phyloP scores from a whole-genome alignment of 495 filamentous ascomycete genomes.

The Podospora australis region DNA sequence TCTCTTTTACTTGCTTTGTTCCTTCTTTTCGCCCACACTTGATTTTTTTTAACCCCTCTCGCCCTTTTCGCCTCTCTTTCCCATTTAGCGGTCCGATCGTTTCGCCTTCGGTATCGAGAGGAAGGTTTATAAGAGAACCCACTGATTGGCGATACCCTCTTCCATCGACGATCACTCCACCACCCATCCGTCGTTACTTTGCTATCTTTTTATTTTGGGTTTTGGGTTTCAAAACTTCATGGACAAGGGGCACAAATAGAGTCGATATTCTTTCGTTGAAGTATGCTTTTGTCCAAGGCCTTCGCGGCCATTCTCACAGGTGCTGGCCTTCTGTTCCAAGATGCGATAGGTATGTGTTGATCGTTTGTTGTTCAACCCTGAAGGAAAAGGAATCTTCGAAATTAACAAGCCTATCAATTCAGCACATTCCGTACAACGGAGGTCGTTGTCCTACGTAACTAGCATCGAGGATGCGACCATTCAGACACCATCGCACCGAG shows the following conservation, averaged over 20 bases:
- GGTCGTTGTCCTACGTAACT: conserved; percentile 68
- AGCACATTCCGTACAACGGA: conserved; percentile 69
- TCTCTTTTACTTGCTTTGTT: conserved; percentile 3
- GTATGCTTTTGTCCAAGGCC: conserved; percentile 30
- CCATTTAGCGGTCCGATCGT: conserved; percentile 3
- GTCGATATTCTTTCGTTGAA: conserved; percentile 14
- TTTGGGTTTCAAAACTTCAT: conserved; percentile 4
- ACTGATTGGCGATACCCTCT: conserved; percentile 2
- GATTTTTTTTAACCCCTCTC: too few species aligned
- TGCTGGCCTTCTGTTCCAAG: conserved; percentile 23
- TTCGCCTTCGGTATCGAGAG: not conserved
- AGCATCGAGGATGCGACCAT: conserved; percentile 69
- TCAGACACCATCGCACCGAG: conserved; percentile 68
- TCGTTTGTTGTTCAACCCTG: not conserved
- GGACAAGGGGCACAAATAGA: conserved; percentile 5
- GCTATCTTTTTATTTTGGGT: not conserved
- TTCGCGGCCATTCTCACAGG: conserved; percentile 28
- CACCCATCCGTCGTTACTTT: too few species aligned
- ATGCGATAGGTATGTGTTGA: conserved; percentile 23
- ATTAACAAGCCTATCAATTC: conserved; percentile 7
- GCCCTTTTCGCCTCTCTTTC: not conserved
- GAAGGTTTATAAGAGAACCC: not conserved
- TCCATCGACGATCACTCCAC: not conserved
- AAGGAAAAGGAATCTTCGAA: too few species aligned
- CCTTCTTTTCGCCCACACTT: not conserved